phyloP scores from a whole-genome alignment of 2,329 filamentous ascomycete genomes.

The Hypoxylon sp. region DNA sequence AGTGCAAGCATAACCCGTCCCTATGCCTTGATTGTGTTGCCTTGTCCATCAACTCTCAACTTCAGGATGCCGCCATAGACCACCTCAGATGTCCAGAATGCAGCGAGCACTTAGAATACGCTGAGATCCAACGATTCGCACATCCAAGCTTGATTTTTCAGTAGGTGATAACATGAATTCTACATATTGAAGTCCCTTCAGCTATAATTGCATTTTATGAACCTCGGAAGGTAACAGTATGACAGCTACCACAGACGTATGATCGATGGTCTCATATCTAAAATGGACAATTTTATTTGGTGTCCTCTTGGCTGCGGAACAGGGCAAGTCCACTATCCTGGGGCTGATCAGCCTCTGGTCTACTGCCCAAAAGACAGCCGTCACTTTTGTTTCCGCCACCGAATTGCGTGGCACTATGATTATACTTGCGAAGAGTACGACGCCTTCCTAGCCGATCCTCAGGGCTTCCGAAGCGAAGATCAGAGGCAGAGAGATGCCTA shows the following conservation, averaged over 20 bases:
- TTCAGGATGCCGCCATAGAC: conserved; percentile 6
- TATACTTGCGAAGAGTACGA: conserved; percentile 62
- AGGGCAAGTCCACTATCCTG: conserved; percentile 66
- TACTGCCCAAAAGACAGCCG: conserved; percentile 58
- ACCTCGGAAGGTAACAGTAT: neutral
- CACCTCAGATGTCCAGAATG: conserved; percentile 65
- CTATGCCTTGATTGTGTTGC: conserved; percentile 36
- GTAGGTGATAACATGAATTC: conserved; percentile 49
- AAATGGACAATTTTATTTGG: conserved; percentile 65
- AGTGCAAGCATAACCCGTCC: conserved; percentile 32
- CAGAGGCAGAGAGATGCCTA: conserved; percentile 61
- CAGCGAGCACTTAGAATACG: conserved; percentile 58
- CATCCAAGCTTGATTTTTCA: conserved; percentile 60
- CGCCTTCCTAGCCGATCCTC: conserved; percentile 56
- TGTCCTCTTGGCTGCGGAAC: conserved; percentile 67
- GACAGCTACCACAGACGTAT: conserved; percentile 30
- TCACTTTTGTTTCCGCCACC: conserved; percentile 61
- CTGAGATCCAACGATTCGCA: conserved; percentile 63
- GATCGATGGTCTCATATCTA: conserved; percentile 54
- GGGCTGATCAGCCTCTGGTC: conserved; percentile 58
- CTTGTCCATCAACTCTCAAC: conserved; percentile 34
- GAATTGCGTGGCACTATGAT: conserved; percentile 59
- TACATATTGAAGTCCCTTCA: no score
- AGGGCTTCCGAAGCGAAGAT: conserved; percentile 57
- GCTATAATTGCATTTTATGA: neutral